Evolutionary conservation across 208 protist species (phyloP), one percentile per base, ranked within the genome.

Genomic region (Trypanosoma cruzi): DNA sequence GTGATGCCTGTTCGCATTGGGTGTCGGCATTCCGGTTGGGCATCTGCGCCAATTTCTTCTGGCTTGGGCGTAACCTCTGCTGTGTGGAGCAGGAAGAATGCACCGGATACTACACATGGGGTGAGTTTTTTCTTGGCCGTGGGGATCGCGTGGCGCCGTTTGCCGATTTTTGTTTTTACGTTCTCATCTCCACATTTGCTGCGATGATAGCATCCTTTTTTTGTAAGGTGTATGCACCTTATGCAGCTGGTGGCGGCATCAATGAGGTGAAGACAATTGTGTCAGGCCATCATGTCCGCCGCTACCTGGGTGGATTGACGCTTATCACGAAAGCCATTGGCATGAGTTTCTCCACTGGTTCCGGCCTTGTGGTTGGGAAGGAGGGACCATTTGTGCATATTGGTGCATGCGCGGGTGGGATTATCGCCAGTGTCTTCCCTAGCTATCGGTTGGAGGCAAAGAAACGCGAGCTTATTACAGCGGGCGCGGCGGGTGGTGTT

Each of bases 381-480:
- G 92, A 97, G 62, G 92, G 92, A 5, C 92, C 92, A 2, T 97
- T 95, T 72, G 89, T 97, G 22, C 92, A 97, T 64, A 87, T 97
- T 75, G 83, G 89, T n/a, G 82, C 88, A 28, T 92, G 87, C 75
- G 77, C 92, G 24, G 84, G 84, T 28, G 81, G 79, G 64, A 71
- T 90, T 55, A 64, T 94, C 32, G 60, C 91, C 16, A 64, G 77
- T 34, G 42, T 79, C 14, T 93, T 95, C 54, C 75, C 81, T 53
- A 77, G 79, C 55, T 94, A 86, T 57, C 77, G 84, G 55, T 55
- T 72, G 32, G 76, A 95, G 56, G 66, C 61, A 24, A 90, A 89
- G 64, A 69, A 78, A 63, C 73, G 85, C 26, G 82, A 92, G 68
- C 63, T 93, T 42, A 89, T 95, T 62, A 82, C 83, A 7, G 84